These are phyloP conservation scores for Staphylotrichum longicolle DNA, from an alignment of 495 filamentous ascomycete species.

Conservation along the genomic window DNA sequence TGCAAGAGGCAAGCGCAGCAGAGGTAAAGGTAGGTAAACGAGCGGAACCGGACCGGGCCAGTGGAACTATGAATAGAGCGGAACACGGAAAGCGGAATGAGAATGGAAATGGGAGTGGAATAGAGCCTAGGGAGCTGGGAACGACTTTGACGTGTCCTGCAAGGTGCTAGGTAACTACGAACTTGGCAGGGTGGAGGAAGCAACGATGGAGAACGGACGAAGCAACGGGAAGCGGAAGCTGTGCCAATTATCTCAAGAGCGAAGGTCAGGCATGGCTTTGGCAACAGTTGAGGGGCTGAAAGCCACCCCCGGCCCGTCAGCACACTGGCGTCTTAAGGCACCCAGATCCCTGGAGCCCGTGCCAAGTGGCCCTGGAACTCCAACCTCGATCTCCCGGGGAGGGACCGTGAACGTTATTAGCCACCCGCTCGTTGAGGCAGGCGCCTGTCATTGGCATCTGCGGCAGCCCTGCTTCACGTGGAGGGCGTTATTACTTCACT, in stretches of 20 bases:
- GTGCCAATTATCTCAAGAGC: constrained; percentile 17
- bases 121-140: background rate
- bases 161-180: constrained; percentile 5
- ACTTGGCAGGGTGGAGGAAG: constrained; percentile 3
- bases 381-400: constrained; percentile 11
- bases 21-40: constrained; percentile 11
- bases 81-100: constrained; percentile 7
- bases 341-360: constrained; percentile 26
- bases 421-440: background rate
- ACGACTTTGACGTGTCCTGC: background rate
- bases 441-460: background rate
- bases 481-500: too few relatives aligned
- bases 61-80: constrained; percentile 6
- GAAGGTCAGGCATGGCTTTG: background rate
- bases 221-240: constrained; percentile 22
- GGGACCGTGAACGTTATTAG: background rate
- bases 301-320: constrained; percentile 17
- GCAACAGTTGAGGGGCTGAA: constrained; percentile 27
- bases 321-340: constrained; percentile 8
- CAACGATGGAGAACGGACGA: constrained; percentile 18
- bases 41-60: constrained; percentile 10
- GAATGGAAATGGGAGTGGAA: too few relatives aligned
- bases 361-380: constrained; percentile 11
- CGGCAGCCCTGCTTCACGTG: too few relatives aligned
- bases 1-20: background rate